A percentile compares a stretch with the other conserved stretches of the same genome.
Evolutionary conservation across 2,329 filamentous ascomycete genomes (phyloP).

Genomic region (Mycocentrospora acerina): DNA sequence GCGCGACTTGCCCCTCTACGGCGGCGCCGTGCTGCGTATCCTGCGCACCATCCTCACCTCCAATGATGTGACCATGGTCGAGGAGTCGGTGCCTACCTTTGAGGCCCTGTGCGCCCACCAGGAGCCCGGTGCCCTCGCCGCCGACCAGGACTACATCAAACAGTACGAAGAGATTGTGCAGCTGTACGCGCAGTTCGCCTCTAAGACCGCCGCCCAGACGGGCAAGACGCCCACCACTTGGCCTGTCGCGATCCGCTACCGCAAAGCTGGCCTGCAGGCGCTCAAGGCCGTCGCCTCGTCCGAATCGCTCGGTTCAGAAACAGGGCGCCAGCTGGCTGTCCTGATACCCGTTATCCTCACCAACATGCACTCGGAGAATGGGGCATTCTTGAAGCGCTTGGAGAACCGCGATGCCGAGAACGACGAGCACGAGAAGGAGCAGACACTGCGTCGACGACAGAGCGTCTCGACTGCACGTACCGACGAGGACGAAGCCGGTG

Average conservation of each 20-base stretch:
- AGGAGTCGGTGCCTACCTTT: constrained; percentile 84
- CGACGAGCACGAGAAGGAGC: constrained; percentile 68
- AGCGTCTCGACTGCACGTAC: constrained; percentile 80
- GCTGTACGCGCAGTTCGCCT: constrained; percentile 78
- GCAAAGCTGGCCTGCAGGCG: constrained; percentile 62
- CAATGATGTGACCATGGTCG: constrained; percentile 87
- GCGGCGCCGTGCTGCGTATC: constrained; percentile 79
- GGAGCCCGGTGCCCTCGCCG: constrained; percentile 80
- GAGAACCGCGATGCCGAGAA: constrained; percentile 66
- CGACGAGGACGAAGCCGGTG: constrained; percentile 67
- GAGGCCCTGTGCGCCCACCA: constrained; percentile 86
- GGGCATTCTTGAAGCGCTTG: constrained; percentile 68
- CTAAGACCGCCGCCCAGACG: constrained; percentile 55
- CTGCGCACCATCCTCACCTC: constrained; percentile 81
- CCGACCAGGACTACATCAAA: constrained; percentile 78
- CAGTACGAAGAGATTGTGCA: constrained; percentile 82
- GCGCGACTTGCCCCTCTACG: constrained; percentile 87
- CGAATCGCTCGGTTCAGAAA: constrained; percentile 74
- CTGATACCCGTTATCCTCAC: constrained; percentile 84
- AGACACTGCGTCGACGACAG: constrained; percentile 65
- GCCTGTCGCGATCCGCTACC: constrained; percentile 69
- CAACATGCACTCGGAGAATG: constrained; percentile 77
- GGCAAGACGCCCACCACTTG: constrained; percentile 58
- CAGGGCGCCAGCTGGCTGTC: constrained; percentile 72
- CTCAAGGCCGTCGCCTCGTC: constrained; percentile 77